A percentile compares a stretch with the other conserved stretches of the same genome.
Conservation (phyloP, 805 yeast genomes). For the Danielia oregonensis region DNA sequence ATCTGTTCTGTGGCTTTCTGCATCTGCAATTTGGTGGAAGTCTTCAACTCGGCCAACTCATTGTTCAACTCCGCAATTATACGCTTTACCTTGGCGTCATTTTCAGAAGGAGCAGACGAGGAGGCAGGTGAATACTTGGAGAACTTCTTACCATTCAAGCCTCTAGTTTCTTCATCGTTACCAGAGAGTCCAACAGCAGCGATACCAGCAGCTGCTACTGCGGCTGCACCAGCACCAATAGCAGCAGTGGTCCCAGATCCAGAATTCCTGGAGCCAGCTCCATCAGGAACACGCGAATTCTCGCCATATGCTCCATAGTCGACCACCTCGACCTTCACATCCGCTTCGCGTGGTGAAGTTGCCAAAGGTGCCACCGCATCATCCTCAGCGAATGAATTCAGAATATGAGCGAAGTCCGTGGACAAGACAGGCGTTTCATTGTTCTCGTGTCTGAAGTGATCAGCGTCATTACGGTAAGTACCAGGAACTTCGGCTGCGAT, state of each 20-base stretch:
- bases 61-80: constrained; percentile 29
- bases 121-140: not conserved
- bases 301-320: no score
- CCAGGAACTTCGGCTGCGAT: not conserved
- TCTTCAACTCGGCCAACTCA: constrained; percentile 30
- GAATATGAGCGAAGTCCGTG: constrained; percentile 1
- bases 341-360: not conserved
- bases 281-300: constrained; percentile 1
- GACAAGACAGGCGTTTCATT: constrained; percentile 4
- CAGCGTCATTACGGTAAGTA: not conserved
- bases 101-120: not conserved
- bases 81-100: constrained; percentile 26
- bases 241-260: not conserved
- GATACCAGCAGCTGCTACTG: not conserved
- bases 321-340: no score
- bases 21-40: constrained; percentile 45
- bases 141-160: not conserved
- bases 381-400: not conserved
- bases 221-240: not conserved
- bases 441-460: not conserved
- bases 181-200: not conserved
- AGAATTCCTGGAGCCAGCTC: not conserved
- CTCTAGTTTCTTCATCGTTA: not conserved
- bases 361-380: not conserved
- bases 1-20: constrained; percentile 56